Evolutionary conservation across 2,329 filamentous ascomycete genomes (phyloP).

Genomic region (Plectosphaerella sp.): DNA sequence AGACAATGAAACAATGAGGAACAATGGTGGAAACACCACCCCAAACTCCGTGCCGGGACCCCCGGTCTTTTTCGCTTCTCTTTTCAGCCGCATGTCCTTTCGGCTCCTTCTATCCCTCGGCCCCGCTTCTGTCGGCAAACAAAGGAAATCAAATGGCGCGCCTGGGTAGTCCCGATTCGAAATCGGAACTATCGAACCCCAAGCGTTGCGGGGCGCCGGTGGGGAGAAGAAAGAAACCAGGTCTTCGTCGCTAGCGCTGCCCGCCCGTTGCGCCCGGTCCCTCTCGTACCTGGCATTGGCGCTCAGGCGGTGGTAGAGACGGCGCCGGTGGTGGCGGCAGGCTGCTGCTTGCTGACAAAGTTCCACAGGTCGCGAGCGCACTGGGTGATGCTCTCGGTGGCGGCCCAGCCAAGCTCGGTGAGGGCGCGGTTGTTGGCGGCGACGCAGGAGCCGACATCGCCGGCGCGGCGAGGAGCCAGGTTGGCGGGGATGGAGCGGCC

Average conservation of each 20-base stretch:
- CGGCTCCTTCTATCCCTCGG: slow-evolving; percentile 1
- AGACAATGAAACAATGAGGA: too few relatives aligned
- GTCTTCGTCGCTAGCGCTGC: not conserved
- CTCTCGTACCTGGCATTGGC: too few relatives aligned
- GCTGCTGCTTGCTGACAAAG: slow-evolving; percentile 16
- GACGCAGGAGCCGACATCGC: slow-evolving; percentile 39
- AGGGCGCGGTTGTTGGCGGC: slow-evolving; percentile 33
- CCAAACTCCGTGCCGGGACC: not conserved
- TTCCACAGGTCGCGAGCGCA: slow-evolving; percentile 28
- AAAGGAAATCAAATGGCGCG: too few relatives aligned
- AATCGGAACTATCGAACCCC: not conserved
- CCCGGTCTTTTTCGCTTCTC: not conserved
- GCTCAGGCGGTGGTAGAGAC: too few relatives aligned
- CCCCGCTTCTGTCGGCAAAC: slow-evolving; percentile 2
- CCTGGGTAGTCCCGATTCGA: not conserved
- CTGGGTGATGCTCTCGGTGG: slow-evolving; percentile 23
- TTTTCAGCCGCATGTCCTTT: not conserved
- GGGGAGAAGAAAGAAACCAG: not conserved
- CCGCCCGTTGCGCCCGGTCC: not conserved
- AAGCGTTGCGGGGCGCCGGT: not conserved
- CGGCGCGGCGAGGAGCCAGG: slow-evolving; percentile 30
- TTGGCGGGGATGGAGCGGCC: slow-evolving; percentile 29
- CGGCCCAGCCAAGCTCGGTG: slow-evolving; percentile 36
- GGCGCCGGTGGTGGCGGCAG: not conserved
- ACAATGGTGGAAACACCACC: too few relatives aligned